These are phyloP conservation scores for Ammopiptanthus mongolicus DNA, from an alignment of 306 rosid species.

Conservation along the genomic window DNA sequence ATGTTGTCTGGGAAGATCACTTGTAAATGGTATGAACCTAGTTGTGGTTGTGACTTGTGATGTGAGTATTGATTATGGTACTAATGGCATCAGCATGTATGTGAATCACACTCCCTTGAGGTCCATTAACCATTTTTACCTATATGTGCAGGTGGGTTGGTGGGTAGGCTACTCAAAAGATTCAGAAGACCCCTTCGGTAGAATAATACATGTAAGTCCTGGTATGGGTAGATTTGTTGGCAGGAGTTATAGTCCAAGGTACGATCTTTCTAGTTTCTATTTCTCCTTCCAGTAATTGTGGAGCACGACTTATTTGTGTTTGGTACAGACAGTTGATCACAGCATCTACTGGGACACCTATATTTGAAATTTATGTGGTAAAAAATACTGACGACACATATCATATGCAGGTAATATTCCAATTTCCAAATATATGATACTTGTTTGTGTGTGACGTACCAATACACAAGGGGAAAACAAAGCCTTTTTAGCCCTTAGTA, in stretches of 20 bases:
- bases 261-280: slow-evolving; percentile 26
- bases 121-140: slow-evolving; percentile 19
- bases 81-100: neutral
- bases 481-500: slow-evolving; percentile 4
- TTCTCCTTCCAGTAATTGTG: slow-evolving; percentile 6
- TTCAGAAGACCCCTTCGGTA: slow-evolving; percentile 87
- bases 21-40: neutral
- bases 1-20: neutral
- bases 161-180: slow-evolving; percentile 95
- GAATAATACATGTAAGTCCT: slow-evolving; percentile 79
- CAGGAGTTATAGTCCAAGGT: slow-evolving; percentile 85
- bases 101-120: neutral
- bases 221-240: slow-evolving; percentile 85
- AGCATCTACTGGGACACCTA: slow-evolving; percentile 78
- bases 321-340: slow-evolving; percentile 79
- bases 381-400: slow-evolving; percentile 66
- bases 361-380: slow-evolving; percentile 88
- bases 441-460: slow-evolving; percentile 4
- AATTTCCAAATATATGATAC: slow-evolving; percentile 6
- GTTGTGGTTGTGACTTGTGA: neutral
- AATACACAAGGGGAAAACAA: neutral
- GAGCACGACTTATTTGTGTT: slow-evolving; percentile 25
- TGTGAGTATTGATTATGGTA: slow-evolving; percentile 5
- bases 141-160: slow-evolving; percentile 84
- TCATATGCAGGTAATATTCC: slow-evolving; percentile 70